phyloP scores from a whole-genome alignment of 305 asterid genomes.

The Coffea humblotiana region DNA sequence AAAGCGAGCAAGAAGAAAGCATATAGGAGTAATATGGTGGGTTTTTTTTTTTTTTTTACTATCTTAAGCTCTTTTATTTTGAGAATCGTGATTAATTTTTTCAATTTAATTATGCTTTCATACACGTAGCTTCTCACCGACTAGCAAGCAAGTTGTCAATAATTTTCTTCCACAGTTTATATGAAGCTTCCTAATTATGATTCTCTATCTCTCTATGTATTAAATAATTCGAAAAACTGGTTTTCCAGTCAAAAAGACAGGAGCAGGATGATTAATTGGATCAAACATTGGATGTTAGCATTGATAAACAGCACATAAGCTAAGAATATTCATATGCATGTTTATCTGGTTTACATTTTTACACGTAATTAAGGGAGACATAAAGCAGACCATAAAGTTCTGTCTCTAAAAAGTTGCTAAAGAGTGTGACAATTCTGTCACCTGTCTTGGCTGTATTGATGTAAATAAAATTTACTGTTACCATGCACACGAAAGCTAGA shows the following conservation, averaged over 20 bases:
- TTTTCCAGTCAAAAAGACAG: conserved; percentile 17
- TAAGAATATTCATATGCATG: background rate
- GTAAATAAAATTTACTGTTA: background rate
- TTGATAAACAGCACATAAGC: background rate
- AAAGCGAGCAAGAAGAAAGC: background rate
- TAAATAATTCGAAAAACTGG: background rate
- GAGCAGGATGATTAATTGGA: background rate
- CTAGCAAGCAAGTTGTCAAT: background rate
- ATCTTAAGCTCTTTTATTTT: too few relatives aligned
- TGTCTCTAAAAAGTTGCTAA: conserved; percentile 45
- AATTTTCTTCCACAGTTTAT: background rate
- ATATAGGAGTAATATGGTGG: background rate
- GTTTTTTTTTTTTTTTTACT: too few relatives aligned
- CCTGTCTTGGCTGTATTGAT: conserved; percentile 21
- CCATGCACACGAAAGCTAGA: conserved; percentile 25
- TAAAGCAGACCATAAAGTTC: conserved; percentile 32
- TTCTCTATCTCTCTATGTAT: too few relatives aligned
- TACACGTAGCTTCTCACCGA: background rate
- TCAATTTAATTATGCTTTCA: background rate
- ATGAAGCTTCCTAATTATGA: background rate
- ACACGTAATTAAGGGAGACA: background rate
- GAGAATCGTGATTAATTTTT: background rate
- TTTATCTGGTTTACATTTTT: too few relatives aligned
- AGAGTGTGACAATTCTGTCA: conserved; percentile 13
- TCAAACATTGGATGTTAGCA: background rate